Evolutionary conservation across 768 basidiomycete species (phyloP).

Genomic region (Tephrocybe sp.): DNA sequence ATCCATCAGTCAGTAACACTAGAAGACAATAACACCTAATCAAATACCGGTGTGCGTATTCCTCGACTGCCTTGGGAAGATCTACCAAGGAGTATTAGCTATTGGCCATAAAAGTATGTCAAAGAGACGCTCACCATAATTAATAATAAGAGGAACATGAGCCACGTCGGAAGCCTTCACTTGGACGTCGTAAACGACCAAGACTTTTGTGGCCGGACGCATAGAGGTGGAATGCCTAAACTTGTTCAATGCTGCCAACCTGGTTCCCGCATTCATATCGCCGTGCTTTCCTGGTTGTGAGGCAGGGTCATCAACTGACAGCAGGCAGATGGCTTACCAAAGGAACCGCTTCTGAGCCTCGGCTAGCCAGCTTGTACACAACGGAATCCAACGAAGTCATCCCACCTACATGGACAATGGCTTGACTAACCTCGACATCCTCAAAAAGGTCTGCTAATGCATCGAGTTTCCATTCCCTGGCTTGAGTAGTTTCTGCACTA

Average conservation of each 20-base stretch:
- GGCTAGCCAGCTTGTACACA: constrained; percentile 83
- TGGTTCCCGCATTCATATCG: constrained; percentile 87
- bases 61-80: constrained; percentile 92
- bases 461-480: constrained; percentile 93
- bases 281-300: constrained; percentile 55
- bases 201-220: constrained; percentile 65
- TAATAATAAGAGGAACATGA: constrained; percentile 91
- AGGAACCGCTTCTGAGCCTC: constrained; percentile 85
- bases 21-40: neutral
- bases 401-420: constrained; percentile 86
- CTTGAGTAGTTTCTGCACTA: constrained; percentile 80
- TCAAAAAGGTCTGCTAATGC: constrained; percentile 89
- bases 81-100: constrained; percentile 40
- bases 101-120: neutral
- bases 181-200: constrained; percentile 93
- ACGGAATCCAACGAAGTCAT: constrained; percentile 86
- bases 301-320: constrained; percentile 13
- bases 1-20: neutral
- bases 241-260: constrained; percentile 80
- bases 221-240: constrained; percentile 65
- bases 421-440: constrained; percentile 77
- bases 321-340: constrained; percentile 54
- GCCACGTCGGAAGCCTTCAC: constrained; percentile 88
- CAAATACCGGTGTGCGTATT: constrained; percentile 87
- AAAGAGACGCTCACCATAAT: constrained; percentile 63